Percentiles rank a stretch among this genome's conserved stretches.
Conservation (phyloP, 169 alveolate species). For the Cryptosporidium meleagridis region DNA sequence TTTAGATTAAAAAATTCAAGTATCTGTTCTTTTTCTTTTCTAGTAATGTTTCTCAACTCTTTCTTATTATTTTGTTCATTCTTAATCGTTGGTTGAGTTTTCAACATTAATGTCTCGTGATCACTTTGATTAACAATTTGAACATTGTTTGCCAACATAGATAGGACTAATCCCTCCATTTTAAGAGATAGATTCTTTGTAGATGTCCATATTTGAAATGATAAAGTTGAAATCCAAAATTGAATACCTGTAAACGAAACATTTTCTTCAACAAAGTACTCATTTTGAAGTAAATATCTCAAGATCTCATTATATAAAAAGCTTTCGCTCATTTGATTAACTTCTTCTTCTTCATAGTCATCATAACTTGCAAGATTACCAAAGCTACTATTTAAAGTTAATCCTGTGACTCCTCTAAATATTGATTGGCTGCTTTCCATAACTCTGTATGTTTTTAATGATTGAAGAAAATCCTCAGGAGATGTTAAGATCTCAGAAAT, state of each 20-base stretch:
- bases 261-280: slow-evolving; percentile 42
- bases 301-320: slow-evolving; percentile 60
- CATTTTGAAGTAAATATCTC: slow-evolving; percentile 32
- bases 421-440: slow-evolving; percentile 70
- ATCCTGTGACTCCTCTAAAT: slow-evolving; percentile 23
- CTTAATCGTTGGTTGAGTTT: too few relatives aligned
- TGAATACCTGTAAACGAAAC: slow-evolving; percentile 11
- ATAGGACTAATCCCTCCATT: slow-evolving; percentile 2
- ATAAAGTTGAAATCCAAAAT: not conserved
- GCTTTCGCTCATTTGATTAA: slow-evolving; percentile 30
- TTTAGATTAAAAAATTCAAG: not conserved
- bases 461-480: slow-evolving; percentile 26
- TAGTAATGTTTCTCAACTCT: not conserved
- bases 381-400: slow-evolving; percentile 16
- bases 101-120: not conserved
- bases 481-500: slow-evolving; percentile 22
- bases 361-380: slow-evolving; percentile 28
- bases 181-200: not conserved
- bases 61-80: too few relatives aligned
- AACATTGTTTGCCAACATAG: not conserved
- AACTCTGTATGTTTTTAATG: slow-evolving; percentile 34
- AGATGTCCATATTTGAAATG: not conserved
- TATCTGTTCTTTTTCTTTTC: not conserved
- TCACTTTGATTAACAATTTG: not conserved
- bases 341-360: slow-evolving; percentile 28